These are phyloP conservation scores for Podaxis rugospora DNA, from an alignment of 768 basidiomycete genomes.

Conservation along the genomic window DNA sequence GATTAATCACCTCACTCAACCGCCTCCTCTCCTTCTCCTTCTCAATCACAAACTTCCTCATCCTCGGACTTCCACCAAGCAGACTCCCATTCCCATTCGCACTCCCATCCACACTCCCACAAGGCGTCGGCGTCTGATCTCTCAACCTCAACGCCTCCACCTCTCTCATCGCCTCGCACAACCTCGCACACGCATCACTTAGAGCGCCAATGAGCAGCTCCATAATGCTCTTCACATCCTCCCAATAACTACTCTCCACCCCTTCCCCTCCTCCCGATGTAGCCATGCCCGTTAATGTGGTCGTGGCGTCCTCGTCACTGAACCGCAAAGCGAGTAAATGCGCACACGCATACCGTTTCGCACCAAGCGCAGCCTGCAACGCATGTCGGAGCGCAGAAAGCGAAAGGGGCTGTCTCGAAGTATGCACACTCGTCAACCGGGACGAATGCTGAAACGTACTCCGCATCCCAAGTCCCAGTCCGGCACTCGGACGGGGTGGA, in stretches of 20 bases:
- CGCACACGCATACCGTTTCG: conserved; percentile 74
- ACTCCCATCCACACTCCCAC: conserved; percentile 1
- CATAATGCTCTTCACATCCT: conserved; percentile 76
- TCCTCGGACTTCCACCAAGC: neutral
- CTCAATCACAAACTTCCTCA: conserved; percentile 8
- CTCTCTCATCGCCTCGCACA: conserved; percentile 61
- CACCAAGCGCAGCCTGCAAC: conserved; percentile 61
- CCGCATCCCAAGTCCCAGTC: neutral
- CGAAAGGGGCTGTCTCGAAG: conserved; percentile 63
- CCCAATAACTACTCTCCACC: conserved; percentile 61
- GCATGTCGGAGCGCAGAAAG: conserved; percentile 56
- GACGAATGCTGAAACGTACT: conserved; percentile 42
- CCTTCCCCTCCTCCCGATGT: conserved; percentile 46
- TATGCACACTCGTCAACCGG: conserved; percentile 58
- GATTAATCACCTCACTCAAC: conserved; percentile 5
- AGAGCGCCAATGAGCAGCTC: conserved; percentile 63
- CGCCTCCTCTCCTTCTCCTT: conserved; percentile 4
- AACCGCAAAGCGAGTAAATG: conserved; percentile 80
- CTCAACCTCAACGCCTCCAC: conserved; percentile 47
- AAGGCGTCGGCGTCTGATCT: conserved; percentile 46
- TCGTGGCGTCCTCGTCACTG: conserved; percentile 12
- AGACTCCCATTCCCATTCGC: neutral
- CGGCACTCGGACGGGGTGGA: neutral
- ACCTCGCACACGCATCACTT: conserved; percentile 56
- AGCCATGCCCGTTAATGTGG: neutral